Percentiles rank a stretch among this genome's conserved stretches.
phyloP scores from a whole-genome alignment of 805 yeast genomes.

The Grigorovia yakushimaensis region DNA sequence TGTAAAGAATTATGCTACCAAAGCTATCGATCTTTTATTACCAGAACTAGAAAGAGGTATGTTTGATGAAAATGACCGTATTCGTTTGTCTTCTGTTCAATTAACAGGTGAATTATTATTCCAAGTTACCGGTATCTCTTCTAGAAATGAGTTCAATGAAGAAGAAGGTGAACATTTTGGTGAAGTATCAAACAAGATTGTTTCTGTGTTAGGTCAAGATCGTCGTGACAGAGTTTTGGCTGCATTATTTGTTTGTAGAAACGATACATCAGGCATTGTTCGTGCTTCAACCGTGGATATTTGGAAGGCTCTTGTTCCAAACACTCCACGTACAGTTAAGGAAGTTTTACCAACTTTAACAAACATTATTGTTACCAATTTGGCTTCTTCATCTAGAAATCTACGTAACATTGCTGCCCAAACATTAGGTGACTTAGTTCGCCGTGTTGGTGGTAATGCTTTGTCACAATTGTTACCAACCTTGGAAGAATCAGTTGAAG shows the following conservation, averaged over 20 bases:
- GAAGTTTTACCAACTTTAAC: conserved; percentile 84
- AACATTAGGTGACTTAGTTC: conserved; percentile 88
- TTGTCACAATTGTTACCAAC: conserved; percentile 79
- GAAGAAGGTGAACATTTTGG: conserved; percentile 34
- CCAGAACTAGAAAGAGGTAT: conserved; percentile 92
- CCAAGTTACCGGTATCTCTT: conserved; percentile 86
- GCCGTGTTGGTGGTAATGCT: conserved; percentile 86
- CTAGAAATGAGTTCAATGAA: conserved; percentile 56
- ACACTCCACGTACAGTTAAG: conserved; percentile 89
- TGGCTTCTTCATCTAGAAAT: conserved; percentile 72
- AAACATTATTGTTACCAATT: conserved; percentile 63
- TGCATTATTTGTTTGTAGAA: conserved; percentile 85
- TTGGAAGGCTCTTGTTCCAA: conserved; percentile 94
- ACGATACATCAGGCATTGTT: conserved; percentile 80
- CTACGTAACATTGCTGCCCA: conserved; percentile 86
- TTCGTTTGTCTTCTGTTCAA: conserved; percentile 87
- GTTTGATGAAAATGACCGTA: conserved; percentile 71
- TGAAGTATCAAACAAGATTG: conserved; percentile 52
- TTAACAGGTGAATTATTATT: conserved; percentile 89
- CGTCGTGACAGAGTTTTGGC: conserved; percentile 83
- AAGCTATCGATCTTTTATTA: conserved; percentile 83
- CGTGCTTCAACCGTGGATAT: conserved; percentile 85
- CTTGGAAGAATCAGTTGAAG: conserved; percentile 51
- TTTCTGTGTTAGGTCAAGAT: conserved; percentile 74
- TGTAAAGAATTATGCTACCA: conserved; percentile 82